Evolutionary conservation across 2,329 filamentous ascomycete species (phyloP).

Genomic region (Phoma sp.): DNA sequence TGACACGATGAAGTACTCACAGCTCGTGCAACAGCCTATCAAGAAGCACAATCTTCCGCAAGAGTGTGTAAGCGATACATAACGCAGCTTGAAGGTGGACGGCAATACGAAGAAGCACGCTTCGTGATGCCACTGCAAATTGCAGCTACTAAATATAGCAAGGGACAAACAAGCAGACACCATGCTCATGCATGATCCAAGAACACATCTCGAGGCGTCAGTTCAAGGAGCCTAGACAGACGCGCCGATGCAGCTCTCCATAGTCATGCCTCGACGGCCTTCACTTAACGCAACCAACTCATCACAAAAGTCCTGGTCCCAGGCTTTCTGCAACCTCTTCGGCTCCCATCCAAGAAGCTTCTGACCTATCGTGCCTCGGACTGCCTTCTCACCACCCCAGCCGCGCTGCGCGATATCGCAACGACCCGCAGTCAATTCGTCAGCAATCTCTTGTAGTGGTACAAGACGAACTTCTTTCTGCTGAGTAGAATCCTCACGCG

Average conservation of each 20-base stretch:
- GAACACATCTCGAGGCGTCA: neutral
- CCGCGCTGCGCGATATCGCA: slow-evolving; percentile 20
- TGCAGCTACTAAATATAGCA: neutral
- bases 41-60: no score
- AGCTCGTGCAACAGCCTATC: no score
- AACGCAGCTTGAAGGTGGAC: no score
- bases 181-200: neutral
- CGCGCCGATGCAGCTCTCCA: slow-evolving; percentile 20
- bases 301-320: slow-evolving; percentile 22
- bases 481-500: slow-evolving; percentile 20
- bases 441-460: slow-evolving; percentile 19
- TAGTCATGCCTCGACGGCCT: slow-evolving; percentile 11
- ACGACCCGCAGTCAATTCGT: slow-evolving; percentile 20
- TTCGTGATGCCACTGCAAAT: no score
- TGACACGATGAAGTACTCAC: no score
- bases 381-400: slow-evolving; percentile 23
- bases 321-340: slow-evolving; percentile 17
- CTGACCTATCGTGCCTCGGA: slow-evolving; percentile 18
- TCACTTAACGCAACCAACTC: slow-evolving; percentile 24
- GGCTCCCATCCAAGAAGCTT: slow-evolving; percentile 23
- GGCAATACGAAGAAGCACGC: no score
- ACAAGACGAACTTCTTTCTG: slow-evolving; percentile 20
- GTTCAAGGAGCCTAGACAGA: neutral
- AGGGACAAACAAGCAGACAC: neutral
- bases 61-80: no score